Evolutionary conservation across 1,139 yeast genomes (phyloP).

Genomic region (Diutina rugosa): DNA sequence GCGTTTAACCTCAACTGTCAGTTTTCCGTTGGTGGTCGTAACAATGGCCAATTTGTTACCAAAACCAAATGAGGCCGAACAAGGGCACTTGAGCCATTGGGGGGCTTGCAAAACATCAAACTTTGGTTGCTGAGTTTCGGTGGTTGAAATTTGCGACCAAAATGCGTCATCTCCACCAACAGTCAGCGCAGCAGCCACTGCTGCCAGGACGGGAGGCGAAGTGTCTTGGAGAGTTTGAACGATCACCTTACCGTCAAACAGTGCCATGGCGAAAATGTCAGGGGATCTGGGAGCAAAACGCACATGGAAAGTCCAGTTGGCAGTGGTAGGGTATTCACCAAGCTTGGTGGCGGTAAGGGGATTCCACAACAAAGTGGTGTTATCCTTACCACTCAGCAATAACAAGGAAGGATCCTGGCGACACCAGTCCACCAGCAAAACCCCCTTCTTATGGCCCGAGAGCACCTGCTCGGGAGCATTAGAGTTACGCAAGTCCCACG

Average conservation of each 20-base stretch:
- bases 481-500: slow-evolving; percentile 93
- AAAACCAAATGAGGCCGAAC: slow-evolving; percentile 76
- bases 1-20: slow-evolving; percentile 37
- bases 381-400: slow-evolving; percentile 86
- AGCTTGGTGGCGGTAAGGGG: slow-evolving; percentile 59
- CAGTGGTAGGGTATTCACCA: slow-evolving; percentile 83
- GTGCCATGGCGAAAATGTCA: slow-evolving; percentile 84
- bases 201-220: slow-evolving; percentile 25
- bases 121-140: slow-evolving; percentile 49
- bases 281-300: slow-evolving; percentile 82
- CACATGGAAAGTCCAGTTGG: slow-evolving; percentile 89
- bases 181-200: background rate
- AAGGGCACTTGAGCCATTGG: slow-evolving; percentile 70
- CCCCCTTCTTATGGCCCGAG: slow-evolving; percentile 79
- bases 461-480: slow-evolving; percentile 73
- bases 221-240: slow-evolving; percentile 85
- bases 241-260: slow-evolving; percentile 78
- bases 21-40: slow-evolving; percentile 25
- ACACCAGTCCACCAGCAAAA: slow-evolving; percentile 91
- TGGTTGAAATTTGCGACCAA: slow-evolving; percentile 69
- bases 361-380: slow-evolving; percentile 81
- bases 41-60: slow-evolving; percentile 79
- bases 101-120: slow-evolving; percentile 75
- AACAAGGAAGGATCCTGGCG: slow-evolving; percentile 64
- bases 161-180: slow-evolving; percentile 48